Evolutionary conservation across 2,329 filamentous ascomycete genomes (phyloP).

Genomic region (Trichoderma koningiopsis): DNA sequence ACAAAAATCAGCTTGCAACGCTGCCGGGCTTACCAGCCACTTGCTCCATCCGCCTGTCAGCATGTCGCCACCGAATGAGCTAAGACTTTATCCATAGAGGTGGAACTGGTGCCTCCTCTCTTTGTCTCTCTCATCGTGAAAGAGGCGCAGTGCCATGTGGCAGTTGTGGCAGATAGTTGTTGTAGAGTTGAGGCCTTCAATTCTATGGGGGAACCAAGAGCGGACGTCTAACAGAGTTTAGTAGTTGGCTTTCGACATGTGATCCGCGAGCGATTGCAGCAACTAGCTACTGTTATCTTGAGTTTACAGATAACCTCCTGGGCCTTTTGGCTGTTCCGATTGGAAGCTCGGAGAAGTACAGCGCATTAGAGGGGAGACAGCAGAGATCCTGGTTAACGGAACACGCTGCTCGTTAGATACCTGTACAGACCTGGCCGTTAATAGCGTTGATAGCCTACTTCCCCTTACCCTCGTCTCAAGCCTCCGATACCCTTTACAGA

Average conservation of each 20-base stretch:
- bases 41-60: conserved; percentile 17
- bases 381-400: neutral
- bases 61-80: conserved; percentile 19
- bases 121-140: neutral
- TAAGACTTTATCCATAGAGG: neutral
- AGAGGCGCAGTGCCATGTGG: neutral
- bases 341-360: neutral
- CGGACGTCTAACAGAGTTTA: too few relatives aligned
- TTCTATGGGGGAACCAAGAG: neutral
- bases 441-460: neutral
- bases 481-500: neutral
- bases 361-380: neutral
- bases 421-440: neutral
- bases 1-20: conserved; percentile 20
- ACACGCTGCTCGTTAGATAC: neutral
- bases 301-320: neutral
- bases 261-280: neutral
- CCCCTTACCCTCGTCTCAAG: neutral
- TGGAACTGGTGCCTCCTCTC: neutral
- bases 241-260: neutral
- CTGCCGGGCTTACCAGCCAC: conserved; percentile 19
- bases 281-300: neutral
- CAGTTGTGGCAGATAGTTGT: neutral
- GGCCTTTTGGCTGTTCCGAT: neutral
- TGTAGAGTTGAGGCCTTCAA: neutral